A percentile compares a stretch with the other conserved stretches of the same genome.
phyloP scores from a whole-genome alignment of 2,329 filamentous ascomycete species.

The Xylaria sp. region DNA sequence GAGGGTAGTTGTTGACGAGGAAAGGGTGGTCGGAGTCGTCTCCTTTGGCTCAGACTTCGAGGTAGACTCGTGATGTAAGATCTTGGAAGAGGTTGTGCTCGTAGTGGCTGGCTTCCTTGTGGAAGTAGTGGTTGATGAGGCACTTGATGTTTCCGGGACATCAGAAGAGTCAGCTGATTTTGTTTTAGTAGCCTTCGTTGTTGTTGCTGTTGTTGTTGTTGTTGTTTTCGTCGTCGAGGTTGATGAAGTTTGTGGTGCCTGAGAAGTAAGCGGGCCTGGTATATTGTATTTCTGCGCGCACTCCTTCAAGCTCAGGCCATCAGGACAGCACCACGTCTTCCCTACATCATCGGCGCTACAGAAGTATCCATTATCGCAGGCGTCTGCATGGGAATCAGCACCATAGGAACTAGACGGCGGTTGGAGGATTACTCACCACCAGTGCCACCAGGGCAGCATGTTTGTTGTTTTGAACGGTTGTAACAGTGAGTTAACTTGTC shows the following conservation, averaged over 20 bases:
- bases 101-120: conserved; percentile 9
- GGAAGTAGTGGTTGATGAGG: conserved; percentile 16
- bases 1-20: conserved; percentile 12
- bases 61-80: conserved; percentile 3
- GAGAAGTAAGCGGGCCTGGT: conserved; percentile 60
- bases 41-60: conserved; percentile 9
- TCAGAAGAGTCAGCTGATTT: neutral
- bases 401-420: conserved; percentile 16
- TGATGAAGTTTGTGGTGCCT: conserved; percentile 51
- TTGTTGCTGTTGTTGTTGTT: conserved; percentile 29
- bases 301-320: conserved; percentile 61
- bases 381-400: conserved; percentile 55
- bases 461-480: conserved; percentile 61
- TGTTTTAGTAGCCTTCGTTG: conserved; percentile 18
- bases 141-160: neutral
- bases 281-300: conserved; percentile 64
- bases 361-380: conserved; percentile 70
- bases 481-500: conserved; percentile 67
- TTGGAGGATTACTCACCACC: conserved; percentile 60
- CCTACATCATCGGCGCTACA: conserved; percentile 64
- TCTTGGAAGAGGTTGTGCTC: conserved; percentile 22
- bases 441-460: conserved; percentile 66
- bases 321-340: conserved; percentile 70
- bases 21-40: conserved; percentile 12
- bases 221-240: conserved; percentile 20